Evolutionary conservation across 352 stramenopile species (phyloP).

Genomic region (Pythium plurisporium): DNA sequence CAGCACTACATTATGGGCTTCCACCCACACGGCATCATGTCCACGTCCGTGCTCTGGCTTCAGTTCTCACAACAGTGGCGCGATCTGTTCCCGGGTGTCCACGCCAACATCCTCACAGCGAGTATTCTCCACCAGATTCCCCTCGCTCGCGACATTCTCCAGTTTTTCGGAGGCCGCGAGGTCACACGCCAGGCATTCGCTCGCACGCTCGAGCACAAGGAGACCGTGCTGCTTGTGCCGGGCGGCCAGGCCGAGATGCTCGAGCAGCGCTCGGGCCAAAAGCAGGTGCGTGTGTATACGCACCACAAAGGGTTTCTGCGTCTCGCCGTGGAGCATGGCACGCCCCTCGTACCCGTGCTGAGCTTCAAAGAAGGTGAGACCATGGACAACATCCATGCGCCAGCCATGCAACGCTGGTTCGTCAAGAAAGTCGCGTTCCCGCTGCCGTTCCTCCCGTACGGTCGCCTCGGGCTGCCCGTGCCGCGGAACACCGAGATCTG

Average conservation of each 20-base stretch:
- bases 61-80: constrained; percentile 69
- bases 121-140: constrained; percentile 82
- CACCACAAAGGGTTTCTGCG: constrained; percentile 79
- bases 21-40: constrained; percentile 78
- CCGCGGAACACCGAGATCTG: constrained; percentile 56
- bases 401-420: constrained; percentile 71
- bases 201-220: constrained; percentile 38
- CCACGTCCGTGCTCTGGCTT: constrained; percentile 74
- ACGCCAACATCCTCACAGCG: constrained; percentile 64
- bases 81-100: constrained; percentile 55
- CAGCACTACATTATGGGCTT: constrained; percentile 74
- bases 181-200: constrained; percentile 63
- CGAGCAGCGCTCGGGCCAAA: constrained; percentile 48
- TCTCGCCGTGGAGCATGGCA: constrained; percentile 70
- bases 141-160: constrained; percentile 64
- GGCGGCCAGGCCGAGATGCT: constrained; percentile 83
- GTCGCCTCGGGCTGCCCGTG: constrained; percentile 58
- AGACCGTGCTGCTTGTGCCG: constrained; percentile 73
- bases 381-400: constrained; percentile 78
- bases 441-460: constrained; percentile 78
- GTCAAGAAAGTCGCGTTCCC: constrained; percentile 74
- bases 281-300: constrained; percentile 70
- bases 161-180: constrained; percentile 72
- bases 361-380: constrained; percentile 82
- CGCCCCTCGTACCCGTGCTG: constrained; percentile 65